Conservation (phyloP, 2,329 filamentous ascomycete species). For the Ceratocystis cacaofunesta region DNA sequence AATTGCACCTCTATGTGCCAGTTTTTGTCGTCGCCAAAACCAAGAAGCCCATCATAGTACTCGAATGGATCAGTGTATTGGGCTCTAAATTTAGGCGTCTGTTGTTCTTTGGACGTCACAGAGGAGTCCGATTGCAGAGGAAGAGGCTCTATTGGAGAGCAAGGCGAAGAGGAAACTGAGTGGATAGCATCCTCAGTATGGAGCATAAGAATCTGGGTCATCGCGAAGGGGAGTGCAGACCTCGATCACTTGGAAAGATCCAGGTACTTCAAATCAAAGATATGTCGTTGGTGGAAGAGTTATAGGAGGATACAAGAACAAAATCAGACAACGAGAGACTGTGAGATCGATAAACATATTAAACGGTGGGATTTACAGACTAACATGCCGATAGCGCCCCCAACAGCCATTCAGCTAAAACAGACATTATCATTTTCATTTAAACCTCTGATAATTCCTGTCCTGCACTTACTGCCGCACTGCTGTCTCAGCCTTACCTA, state of each 20-base stretch:
- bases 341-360: neutral
- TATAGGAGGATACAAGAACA: neutral
- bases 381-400: neutral
- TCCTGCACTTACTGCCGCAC: neutral
- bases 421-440: too few relatives aligned
- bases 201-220: neutral
- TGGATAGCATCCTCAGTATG: neutral
- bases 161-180: neutral
- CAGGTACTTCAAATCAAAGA: too few relatives aligned
- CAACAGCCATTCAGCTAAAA: too few relatives aligned
- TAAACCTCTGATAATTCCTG: too few relatives aligned
- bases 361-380: too few relatives aligned
- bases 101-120: neutral
- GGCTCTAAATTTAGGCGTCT: neutral
- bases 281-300: too few relatives aligned
- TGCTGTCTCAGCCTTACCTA: neutral
- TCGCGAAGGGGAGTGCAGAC: neutral
- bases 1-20: neutral
- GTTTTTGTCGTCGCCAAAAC: neutral
- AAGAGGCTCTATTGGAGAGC: neutral
- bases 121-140: neutral
- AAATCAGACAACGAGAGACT: neutral
- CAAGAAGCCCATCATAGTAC: constrained; percentile 3
- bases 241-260: too few relatives aligned
- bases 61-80: constrained; percentile 1